Conservation (phyloP, 2,329 filamentous ascomycete genomes). For the Alternaria gaisen region DNA sequence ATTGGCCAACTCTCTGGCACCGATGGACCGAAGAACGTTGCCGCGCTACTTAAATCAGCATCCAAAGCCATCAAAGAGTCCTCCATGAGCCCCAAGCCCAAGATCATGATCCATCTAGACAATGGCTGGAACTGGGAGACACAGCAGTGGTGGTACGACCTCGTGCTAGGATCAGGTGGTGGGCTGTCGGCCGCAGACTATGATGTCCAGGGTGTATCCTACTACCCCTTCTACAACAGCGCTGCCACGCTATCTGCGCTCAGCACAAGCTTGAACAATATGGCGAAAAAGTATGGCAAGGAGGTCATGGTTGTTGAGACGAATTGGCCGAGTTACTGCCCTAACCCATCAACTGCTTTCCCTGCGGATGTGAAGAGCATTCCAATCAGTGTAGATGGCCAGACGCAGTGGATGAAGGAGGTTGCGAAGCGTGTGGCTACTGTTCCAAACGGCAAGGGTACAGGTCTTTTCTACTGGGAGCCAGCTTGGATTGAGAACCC, state of each 20-base stretch:
- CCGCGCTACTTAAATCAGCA: slow-evolving; percentile 70
- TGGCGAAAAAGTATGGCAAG: slow-evolving; percentile 71
- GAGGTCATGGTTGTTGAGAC: slow-evolving; percentile 74
- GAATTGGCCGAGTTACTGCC: slow-evolving; percentile 73
- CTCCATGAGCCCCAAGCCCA: slow-evolving; percentile 63
- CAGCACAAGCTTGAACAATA: slow-evolving; percentile 63
- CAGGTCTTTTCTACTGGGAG: slow-evolving; percentile 77
- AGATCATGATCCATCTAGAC: slow-evolving; percentile 79
- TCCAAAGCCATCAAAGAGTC: slow-evolving; percentile 72
- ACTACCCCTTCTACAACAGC: slow-evolving; percentile 75
- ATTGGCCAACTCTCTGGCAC: slow-evolving; percentile 65
- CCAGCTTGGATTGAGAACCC: slow-evolving; percentile 75
- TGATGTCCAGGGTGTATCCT: slow-evolving; percentile 76
- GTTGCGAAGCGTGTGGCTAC: slow-evolving; percentile 66
- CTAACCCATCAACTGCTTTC: slow-evolving; percentile 66
- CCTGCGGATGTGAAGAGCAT: slow-evolving; percentile 68
- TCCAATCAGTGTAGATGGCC: slow-evolving; percentile 70
- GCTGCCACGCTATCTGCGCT: slow-evolving; percentile 67
- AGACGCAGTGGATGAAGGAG: slow-evolving; percentile 67
- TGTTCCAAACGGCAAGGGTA: slow-evolving; percentile 60
- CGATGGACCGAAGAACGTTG: slow-evolving; percentile 63
- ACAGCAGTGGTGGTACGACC: slow-evolving; percentile 72
- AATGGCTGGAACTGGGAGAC: slow-evolving; percentile 77
- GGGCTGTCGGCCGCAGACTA: slow-evolving; percentile 65
- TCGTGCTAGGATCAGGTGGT: slow-evolving; percentile 56